phyloP scores from a whole-genome alignment of 805 yeast species.

The Candida xyloterini region DNA sequence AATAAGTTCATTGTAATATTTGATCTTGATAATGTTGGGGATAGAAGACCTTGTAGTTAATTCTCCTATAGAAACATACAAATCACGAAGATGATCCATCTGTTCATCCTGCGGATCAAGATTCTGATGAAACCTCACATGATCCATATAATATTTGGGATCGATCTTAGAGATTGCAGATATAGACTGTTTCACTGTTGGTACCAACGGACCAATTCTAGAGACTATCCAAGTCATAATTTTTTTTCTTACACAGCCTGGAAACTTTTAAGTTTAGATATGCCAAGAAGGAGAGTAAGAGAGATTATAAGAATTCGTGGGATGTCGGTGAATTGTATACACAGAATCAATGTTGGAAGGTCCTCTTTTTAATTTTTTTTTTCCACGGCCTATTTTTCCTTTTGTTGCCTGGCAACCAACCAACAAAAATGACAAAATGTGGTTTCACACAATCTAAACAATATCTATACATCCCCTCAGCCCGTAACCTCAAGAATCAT shows the following conservation, averaged over 20 bases:
- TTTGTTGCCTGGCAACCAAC: no score
- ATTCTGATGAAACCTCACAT: slow-evolving; percentile 1
- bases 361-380: no score
- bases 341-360: no score
- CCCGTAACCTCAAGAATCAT: no score
- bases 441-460: no score
- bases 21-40: slow-evolving; percentile 11
- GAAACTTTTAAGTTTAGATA: not conserved
- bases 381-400: no score
- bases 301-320: no score
- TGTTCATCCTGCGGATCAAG: slow-evolving; percentile 1
- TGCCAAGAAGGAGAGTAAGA: not conserved
- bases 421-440: no score
- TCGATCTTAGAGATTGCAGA: not conserved
- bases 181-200: slow-evolving; percentile 4
- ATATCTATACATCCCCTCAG: no score
- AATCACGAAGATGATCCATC: not conserved
- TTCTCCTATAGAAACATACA: slow-evolving; percentile 4
- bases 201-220: slow-evolving; percentile 1
- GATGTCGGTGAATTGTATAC: no score
- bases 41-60: slow-evolving; percentile 7
- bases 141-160: slow-evolving; percentile 2
- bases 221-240: not conserved
- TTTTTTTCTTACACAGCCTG: slow-evolving; percentile 7
- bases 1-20: slow-evolving; percentile 25